Evolutionary conservation across 257 asterid genomes (phyloP), one percentile per base, ranked within the genome.

Genomic region (Ligustrum vulgare): DNA sequence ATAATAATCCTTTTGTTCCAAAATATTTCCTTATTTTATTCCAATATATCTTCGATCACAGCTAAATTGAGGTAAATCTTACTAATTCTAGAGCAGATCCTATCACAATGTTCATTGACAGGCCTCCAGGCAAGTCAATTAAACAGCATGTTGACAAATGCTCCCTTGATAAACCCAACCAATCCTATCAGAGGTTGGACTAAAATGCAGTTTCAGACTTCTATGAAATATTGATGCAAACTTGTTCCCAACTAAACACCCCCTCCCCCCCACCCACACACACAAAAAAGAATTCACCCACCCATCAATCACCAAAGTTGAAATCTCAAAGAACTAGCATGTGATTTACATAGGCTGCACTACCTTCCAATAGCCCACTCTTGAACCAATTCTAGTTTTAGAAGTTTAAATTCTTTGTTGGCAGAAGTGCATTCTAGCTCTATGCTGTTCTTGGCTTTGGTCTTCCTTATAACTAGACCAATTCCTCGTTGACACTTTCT

Each of bases 351-450:
- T 45, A 45, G n/a, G n/a, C n/a, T 15, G 54, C 54, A 45, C 54
- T 45, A 13, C 54, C 54, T 15, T 45, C 54, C 54, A 45, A 45
- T 5, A 45, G 6, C n/a, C 54, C n/a, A 45, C n/a, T 45, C 54
- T 45, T 45, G 54, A 45, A 45, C n/a, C 54, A 45, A 15, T 45
- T 45, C 20, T 45, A 15, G 54, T 45, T 13, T 13, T 45, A 45
- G 13, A 45, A 11, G 11, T 43, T 13, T 12, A 11, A 43, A 11
- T 9, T 16, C 16, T 43, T 3, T 45, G n/a, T 5, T 45, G 18
- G 54, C 2, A 13, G 54, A 45, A 15, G n/a, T 45, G 75, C 54
- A 32, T 69, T 69, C 51, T 60, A 70, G 63, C 67, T 63, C 35
- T 51, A 23, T 73, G 69, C 76, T 18, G 31, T 13, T n/a, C 47